These are phyloP conservation scores for Combretum micranthum DNA, from an alignment of 345 rosid genomes.

Conservation along the genomic window DNA sequence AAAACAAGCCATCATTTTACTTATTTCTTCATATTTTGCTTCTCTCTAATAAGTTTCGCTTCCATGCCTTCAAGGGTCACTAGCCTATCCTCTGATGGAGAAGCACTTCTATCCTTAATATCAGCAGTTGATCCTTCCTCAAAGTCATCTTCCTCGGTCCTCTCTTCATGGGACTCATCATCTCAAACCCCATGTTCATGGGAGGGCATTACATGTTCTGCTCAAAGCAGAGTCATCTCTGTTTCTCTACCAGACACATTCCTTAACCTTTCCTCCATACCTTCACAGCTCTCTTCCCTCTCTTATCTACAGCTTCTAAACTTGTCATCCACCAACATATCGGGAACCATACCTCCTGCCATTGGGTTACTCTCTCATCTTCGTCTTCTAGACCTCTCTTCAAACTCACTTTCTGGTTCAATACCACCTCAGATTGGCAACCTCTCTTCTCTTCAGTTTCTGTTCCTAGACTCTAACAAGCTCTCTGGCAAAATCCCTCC, in stretches of 20 bases:
- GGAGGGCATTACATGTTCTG: conserved; percentile 85
- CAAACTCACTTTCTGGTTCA: conserved; percentile 72
- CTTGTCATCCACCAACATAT: conserved; percentile 80
- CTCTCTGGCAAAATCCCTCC: conserved; percentile 63
- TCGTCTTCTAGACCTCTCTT: conserved; percentile 84
- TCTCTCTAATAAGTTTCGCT: conserved; percentile 27
- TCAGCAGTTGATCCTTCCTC: conserved; percentile 39
- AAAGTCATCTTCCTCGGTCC: conserved; percentile 41
- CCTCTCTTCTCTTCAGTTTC: conserved; percentile 74
- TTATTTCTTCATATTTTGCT: conserved; percentile 17
- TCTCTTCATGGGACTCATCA: conserved; percentile 80
- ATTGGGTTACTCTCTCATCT: conserved; percentile 60
- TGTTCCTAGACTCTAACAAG: conserved; percentile 71
- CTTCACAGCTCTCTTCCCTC: conserved; percentile 64
- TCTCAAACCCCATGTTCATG: conserved; percentile 81
- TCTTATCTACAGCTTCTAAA: conserved; percentile 81
- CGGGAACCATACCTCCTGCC: conserved; percentile 79
- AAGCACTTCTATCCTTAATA: conserved; percentile 60
- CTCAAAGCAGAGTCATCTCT: conserved; percentile 74
- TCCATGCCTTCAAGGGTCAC: conserved; percentile 19
- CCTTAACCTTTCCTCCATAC: conserved; percentile 77
- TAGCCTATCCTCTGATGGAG: conserved; percentile 72
- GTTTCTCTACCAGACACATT: conserved; percentile 71
- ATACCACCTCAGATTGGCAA: conserved; percentile 70
- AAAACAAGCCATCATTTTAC: neutral